Evolutionary conservation across 2,329 filamentous ascomycete genomes (phyloP), one percentile per base, ranked within the genome.

Genomic region (Cucurbitaria berberidis): DNA sequence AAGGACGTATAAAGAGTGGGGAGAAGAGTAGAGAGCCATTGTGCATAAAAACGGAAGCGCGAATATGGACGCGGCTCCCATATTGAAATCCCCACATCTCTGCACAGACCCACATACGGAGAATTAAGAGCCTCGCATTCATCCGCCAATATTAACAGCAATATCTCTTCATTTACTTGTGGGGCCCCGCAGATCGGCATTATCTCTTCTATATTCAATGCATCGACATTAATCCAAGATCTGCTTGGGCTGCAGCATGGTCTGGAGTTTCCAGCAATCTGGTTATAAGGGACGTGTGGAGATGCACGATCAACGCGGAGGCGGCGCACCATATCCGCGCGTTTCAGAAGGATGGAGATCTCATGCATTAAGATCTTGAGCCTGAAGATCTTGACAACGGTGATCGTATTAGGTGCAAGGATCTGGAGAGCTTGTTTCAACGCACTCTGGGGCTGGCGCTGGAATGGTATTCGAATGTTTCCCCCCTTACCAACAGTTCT

Each of bases 401-500:
- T 19, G 45, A 36, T 43, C 43, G 45, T 27, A 46, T 39, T 42
- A 43, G 29, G 5, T 39, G 39, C 42, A 54, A 38, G 35, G 51
- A 27, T 42, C 39, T 27, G 29, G 19, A 48, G 49, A 53, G 51
- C 51, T 53, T 53, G 41, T 48, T 48, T 48, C 26, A 30, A 53
- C 51, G 34, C 40, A 48, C 40, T 34, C 8, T 38, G 19, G 38
- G 40, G 24, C 30, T 19, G 16, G 24, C 6, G 40, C 40, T n/a
- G 16, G 5, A n/a, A 42, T 39, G 10, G 19, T 24, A 10, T 34
- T 34, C 13, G 30, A 34, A 15, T 34, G 15, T 34, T n/a, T 34
- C 13, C 13, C n/a, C n/a, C n/a, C n/a, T n/a, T 10, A 16, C 30
- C 9, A 26, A 26, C 5, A 5, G 24, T 26, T 9, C 15, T n/a